These are phyloP conservation scores for Carex cristatella DNA, from an alignment of 176 grass and related monocot species.

Conservation along the genomic window DNA sequence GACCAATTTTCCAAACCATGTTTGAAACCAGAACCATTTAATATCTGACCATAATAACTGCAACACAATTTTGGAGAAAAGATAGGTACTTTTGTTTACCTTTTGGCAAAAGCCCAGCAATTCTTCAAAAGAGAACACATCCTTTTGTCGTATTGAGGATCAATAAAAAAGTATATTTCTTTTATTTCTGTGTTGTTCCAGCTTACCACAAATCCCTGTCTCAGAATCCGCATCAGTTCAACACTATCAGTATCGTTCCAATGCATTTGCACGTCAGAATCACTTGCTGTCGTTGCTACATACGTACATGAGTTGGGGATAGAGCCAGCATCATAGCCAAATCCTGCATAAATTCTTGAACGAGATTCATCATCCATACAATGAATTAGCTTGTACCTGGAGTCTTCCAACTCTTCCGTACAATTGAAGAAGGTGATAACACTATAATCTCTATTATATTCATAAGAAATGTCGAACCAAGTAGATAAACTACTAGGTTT, in stretches of 20 bases:
- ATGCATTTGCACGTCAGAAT: fast-evolving
- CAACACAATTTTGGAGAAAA: neutral
- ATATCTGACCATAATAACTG: too few species aligned
- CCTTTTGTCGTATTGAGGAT: neutral
- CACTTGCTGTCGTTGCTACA: neutral
- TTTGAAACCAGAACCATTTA: neutral
- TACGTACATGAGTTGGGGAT: neutral
- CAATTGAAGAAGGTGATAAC: neutral
- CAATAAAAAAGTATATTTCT: too few species aligned
- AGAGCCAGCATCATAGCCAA: neutral
- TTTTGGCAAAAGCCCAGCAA: neutral
- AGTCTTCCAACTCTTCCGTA: neutral
- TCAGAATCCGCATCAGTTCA: neutral
- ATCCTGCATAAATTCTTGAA: neutral
- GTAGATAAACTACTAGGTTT: too few species aligned
- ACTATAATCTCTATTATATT: too few species aligned
- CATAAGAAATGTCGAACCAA: too few species aligned
- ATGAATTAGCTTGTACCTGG: neutral
- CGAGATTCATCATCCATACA: neutral
- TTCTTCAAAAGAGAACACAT: neutral
- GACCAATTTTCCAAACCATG: too few species aligned
- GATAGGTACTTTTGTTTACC: neutral
- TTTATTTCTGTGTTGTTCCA: neutral
- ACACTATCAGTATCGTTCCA: neutral
- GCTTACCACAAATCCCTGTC: neutral